Evolutionary conservation across 2,329 filamentous ascomycete genomes (phyloP).

Genomic region (Aspergillus sp.): DNA sequence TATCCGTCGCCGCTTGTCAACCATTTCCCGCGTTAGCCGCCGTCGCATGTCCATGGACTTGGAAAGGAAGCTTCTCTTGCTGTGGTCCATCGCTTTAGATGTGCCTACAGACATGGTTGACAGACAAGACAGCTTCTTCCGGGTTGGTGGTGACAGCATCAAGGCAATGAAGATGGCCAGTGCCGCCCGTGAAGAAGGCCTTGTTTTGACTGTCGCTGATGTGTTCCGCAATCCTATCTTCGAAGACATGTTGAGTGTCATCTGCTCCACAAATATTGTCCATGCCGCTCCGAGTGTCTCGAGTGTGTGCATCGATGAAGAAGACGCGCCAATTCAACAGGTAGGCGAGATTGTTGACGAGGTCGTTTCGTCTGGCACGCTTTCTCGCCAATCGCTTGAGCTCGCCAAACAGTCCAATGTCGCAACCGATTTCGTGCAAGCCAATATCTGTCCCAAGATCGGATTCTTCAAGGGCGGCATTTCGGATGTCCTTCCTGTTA

Average conservation of each 20-base stretch:
- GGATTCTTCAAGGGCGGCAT: slow-evolving; percentile 57
- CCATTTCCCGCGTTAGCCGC: background rate
- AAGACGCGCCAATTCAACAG: slow-evolving; percentile 2
- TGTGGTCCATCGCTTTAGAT: slow-evolving; percentile 45
- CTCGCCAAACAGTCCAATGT: background rate
- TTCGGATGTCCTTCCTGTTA: slow-evolving; percentile 61
- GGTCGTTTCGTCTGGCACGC: slow-evolving; percentile 38
- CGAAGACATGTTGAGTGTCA: slow-evolving; percentile 42
- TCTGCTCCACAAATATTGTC: slow-evolving; percentile 17
- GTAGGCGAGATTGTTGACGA: slow-evolving; percentile 15
- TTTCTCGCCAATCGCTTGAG: background rate
- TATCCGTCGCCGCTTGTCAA: background rate
- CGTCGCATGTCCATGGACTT: slow-evolving; percentile 21
- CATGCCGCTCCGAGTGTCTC: background rate
- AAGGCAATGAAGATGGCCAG: slow-evolving; percentile 48
- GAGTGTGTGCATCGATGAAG: slow-evolving; percentile 18
- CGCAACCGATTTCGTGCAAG: background rate
- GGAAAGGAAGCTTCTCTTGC: slow-evolving; percentile 39
- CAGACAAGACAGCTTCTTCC: slow-evolving; percentile 48
- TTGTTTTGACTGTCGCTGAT: slow-evolving; percentile 48
- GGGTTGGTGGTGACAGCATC: slow-evolving; percentile 48
- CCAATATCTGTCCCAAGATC: slow-evolving; percentile 56
- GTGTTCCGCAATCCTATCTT: slow-evolving; percentile 49
- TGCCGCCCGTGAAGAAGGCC: slow-evolving; percentile 43
- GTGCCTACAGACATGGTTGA: slow-evolving; percentile 38